Evolutionary conservation across 345 rosid species (phyloP).

Genomic region (Angophora floribunda): DNA sequence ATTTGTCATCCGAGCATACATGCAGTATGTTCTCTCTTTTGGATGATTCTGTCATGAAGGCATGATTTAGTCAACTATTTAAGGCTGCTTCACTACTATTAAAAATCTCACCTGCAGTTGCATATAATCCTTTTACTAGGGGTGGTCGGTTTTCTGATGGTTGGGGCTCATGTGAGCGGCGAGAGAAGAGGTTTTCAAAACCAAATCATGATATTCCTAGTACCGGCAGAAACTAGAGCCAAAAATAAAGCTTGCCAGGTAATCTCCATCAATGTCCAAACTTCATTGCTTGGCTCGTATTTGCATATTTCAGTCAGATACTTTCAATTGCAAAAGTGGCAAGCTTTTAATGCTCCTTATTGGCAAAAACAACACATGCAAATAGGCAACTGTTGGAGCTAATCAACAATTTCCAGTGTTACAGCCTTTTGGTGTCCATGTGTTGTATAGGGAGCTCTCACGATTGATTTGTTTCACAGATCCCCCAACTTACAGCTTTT

Average conservation of each 20-base stretch:
- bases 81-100: background rate
- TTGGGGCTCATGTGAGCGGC: conserved; percentile 93
- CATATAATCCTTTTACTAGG: conserved; percentile 5
- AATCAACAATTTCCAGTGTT: background rate
- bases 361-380: background rate
- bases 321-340: background rate
- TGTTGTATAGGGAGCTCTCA: background rate
- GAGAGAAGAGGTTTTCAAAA: conserved; percentile 73
- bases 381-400: background rate
- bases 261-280: background rate
- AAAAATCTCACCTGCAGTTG: background rate
- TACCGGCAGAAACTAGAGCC: conserved; percentile 96
- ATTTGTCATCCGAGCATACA: conserved; percentile 69
- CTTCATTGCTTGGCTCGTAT: background rate
- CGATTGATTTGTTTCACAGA: background rate
- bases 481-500: background rate
- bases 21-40: conserved; percentile 55
- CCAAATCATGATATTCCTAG: conserved; percentile 93
- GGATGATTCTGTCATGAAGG: background rate
- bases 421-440: background rate
- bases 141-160: conserved; percentile 89
- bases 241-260: conserved; percentile 95
- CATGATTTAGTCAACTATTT: background rate
- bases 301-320: background rate
- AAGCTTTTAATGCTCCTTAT: background rate